Conservation (phyloP, 2,329 filamentous ascomycete genomes). For the Beauveria medogensis region DNA sequence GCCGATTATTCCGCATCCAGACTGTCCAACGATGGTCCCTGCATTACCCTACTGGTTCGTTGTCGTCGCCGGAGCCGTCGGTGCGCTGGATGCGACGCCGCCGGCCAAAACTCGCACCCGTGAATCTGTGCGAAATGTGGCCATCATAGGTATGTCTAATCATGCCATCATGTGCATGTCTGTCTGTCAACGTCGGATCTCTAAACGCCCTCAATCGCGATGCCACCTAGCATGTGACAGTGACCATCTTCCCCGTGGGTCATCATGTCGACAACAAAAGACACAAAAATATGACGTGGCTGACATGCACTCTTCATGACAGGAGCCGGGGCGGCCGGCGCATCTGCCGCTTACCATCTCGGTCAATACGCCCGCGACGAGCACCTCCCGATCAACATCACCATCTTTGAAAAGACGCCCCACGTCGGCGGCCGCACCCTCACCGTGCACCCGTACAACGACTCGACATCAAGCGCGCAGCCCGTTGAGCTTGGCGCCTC, state of each 20-base stretch:
- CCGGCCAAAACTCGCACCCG: not conserved
- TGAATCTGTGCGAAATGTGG: constrained; percentile 24
- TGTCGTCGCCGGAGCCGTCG: constrained; percentile 14
- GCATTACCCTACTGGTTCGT: not conserved
- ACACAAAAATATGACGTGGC: not conserved
- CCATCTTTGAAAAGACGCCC: constrained; percentile 72
- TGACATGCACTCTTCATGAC: not conserved
- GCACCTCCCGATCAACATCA: constrained; percentile 64
- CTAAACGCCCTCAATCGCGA: no score
- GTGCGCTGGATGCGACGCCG: constrained; percentile 9
- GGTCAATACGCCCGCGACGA: constrained; percentile 57
- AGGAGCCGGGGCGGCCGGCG: constrained; percentile 86
- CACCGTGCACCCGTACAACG: constrained; percentile 69
- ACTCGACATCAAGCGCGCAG: constrained; percentile 42
- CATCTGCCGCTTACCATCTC: constrained; percentile 80
- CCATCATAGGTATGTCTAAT: constrained; percentile 27
- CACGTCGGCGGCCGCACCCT: constrained; percentile 81
- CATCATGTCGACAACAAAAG: not conserved
- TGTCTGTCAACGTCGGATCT: not conserved
- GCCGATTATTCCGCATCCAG: not conserved
- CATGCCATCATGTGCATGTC: not conserved
- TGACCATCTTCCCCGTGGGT: constrained; percentile 1
- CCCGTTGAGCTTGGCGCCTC: constrained; percentile 83
- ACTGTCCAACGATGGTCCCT: not conserved
- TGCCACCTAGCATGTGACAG: not conserved